Base-by-base conservation (phyloP, 371 early-diverging fungal genomes). In the Mortierella sp. region DNA sequence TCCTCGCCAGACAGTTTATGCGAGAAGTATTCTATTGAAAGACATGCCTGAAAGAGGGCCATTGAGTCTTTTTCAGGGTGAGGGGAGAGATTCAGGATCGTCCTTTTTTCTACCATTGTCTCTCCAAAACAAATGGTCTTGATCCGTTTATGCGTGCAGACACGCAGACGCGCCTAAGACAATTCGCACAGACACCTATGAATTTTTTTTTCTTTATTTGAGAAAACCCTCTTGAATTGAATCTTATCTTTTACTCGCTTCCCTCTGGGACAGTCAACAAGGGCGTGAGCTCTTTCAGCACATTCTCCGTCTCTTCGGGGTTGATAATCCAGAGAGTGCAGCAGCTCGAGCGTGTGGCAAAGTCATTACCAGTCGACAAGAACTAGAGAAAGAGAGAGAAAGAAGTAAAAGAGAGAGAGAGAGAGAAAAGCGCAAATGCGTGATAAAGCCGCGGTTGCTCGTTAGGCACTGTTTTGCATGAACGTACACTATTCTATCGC, bases 291-390 rank as follows among this genome's bases (percentile, higher is more conserved):
- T 93, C 89, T 11, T 79, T 72, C 58, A 95, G 74, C 18, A 92
- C 86, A 26, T 74, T 81, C 28, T 89, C 90, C 2, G 95, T 95
- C 75, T 95, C 95, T 52, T 88, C 86, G 0, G 95, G 95, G 58
- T 82, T 90, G 48, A 93, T 86, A 62, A 95, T 93, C 95, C 95
- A 95, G 62, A 87, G 82, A 3, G 95, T 95, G 70, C 90, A 90
- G 81, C 94, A 94, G 57, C 91, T 89, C 1, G 86, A 77, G 26
- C 95, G 84, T 0, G 95, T 94, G 15, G 94, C 87, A 69, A 88
- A 85, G 77, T 95, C 95, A 72, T 95, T 95, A 26, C 95, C 95
- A 7, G 95, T 95, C 2, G 91, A 90, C 64, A 94, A 70, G 68
- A 95, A 95, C 89, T 91, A 77, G 26, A 30, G 14, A 1, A 57